Evolutionary conservation across 768 basidiomycete genomes (phyloP).

Genomic region (Rhizopogon roseolus): DNA sequence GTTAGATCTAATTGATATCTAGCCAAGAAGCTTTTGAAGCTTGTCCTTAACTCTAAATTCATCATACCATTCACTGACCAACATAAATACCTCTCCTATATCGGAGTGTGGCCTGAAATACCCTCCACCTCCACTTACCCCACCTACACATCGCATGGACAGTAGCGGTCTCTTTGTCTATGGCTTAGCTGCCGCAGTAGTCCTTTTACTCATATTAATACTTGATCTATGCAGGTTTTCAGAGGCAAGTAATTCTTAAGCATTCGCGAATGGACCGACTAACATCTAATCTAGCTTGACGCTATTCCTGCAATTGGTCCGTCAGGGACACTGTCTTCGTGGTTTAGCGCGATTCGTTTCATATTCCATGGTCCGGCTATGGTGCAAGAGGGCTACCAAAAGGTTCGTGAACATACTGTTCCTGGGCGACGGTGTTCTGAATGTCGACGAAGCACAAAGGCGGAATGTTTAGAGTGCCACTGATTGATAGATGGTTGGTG

Average conservation of each 20-base stretch:
- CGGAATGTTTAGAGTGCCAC: conserved; percentile 39
- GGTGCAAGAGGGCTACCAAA: conserved; percentile 32
- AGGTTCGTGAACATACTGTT: conserved; percentile 14
- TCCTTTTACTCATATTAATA: conserved; percentile 7
- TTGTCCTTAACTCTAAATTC: conserved; percentile 25
- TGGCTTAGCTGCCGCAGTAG: conserved; percentile 10
- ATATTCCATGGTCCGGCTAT: conserved; percentile 26
- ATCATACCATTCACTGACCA: conserved; percentile 14
- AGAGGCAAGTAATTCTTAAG: conserved; percentile 15
- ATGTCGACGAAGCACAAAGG: conserved; percentile 20
- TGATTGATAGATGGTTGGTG: conserved; percentile 41
- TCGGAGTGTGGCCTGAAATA: conserved; percentile 21
- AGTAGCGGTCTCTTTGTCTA: conserved; percentile 15
- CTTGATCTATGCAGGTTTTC: conserved; percentile 17
- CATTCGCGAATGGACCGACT: neutral
- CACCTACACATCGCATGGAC: conserved; percentile 23
- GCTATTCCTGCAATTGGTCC: conserved; percentile 32
- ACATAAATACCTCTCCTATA: conserved; percentile 27
- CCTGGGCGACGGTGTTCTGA: conserved; percentile 9
- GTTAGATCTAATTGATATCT: conserved; percentile 21
- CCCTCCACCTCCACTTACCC: conserved; percentile 15
- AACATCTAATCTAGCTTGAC: conserved; percentile 15
- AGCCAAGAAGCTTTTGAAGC: neutral
- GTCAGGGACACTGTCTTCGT: conserved; percentile 29
- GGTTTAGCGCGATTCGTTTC: conserved; percentile 25